Base-by-base conservation (phyloP, 148 eudicot genomes). In the Limonium bicolor region DNA sequence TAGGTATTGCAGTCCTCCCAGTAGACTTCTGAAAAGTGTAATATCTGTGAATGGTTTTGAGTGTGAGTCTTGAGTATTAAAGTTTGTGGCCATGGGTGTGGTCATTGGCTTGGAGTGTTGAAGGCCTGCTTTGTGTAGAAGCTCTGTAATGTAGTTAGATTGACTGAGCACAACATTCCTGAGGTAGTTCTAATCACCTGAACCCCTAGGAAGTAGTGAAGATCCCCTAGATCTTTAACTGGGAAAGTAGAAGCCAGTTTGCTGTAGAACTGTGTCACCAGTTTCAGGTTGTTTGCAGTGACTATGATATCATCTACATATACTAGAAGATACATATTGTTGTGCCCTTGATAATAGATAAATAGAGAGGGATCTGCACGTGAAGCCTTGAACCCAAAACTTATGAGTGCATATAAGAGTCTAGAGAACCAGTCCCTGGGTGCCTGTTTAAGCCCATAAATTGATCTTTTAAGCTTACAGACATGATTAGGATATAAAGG, bases 341-440 rank as follows among this genome's bases (percentile, higher is more conserved):
- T 7, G 12, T 7, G 9, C 7, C 33, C 33, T 7, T 29, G 12
- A 7, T 2, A 7, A 12, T 29, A 29, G 12, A 12, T 7, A 14
- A 46, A 46, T 4, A 46, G 17, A 0, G 36, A 13, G 11, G 5
- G 19, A 17, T 46, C 36, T 4, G 36, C 34, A 15, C 29, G 3
- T 0, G 36, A 27, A 3, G 14, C 21, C 2, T 16, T 16, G 24
- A 46, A 46, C 1, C 3, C 51, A 46, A 13, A 46, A 3, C 4
- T 3, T 0, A 13, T 2, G 6, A 46, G 36, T 16, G 51, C 34
- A 10, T 34, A 28, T 2, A 36, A 10, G 10, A 46, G 36, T 46
- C 29, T 46, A 9, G 51, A n/a, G 29, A 46, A 27, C 51, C 51
- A 46, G 8, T 46, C 16, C 7, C 36, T 4, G 4, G 51, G 36